phyloP scores from a whole-genome alignment of 1,139 yeast species.

The Yarrowia galli region DNA sequence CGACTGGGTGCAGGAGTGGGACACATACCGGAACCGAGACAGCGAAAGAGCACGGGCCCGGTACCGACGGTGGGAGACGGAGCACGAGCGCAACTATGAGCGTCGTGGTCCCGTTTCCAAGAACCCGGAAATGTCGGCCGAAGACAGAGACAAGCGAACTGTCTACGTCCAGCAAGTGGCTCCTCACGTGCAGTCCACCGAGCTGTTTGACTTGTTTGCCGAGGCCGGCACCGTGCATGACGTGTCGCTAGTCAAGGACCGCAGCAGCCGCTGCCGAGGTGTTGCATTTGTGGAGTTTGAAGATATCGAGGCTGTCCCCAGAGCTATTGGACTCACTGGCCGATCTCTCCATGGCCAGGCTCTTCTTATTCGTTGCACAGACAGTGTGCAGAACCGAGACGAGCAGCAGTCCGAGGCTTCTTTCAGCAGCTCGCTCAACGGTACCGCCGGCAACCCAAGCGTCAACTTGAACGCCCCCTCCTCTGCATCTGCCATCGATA shows the following conservation, averaged over 20 bases:
- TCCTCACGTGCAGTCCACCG: conserved; percentile 49
- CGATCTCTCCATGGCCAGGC: conserved; percentile 41
- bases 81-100: conserved; percentile 38
- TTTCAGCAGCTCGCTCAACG: no score
- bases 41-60: conserved; percentile 21
- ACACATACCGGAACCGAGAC: conserved; percentile 24
- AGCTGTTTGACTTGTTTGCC: conserved; percentile 51
- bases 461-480: neutral
- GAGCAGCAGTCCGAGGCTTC: conserved; percentile 3
- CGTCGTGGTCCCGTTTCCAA: conserved; percentile 7
- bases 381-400: conserved; percentile 8
- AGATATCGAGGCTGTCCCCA: conserved; percentile 48
- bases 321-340: conserved; percentile 52
- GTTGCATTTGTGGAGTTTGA: conserved; percentile 53
- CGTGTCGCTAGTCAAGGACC: conserved; percentile 53
- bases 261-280: conserved; percentile 52
- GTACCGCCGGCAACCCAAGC: neutral
- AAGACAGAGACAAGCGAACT: conserved; percentile 49
- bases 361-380: conserved; percentile 7
- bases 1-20: conserved; percentile 27
- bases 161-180: conserved; percentile 54
- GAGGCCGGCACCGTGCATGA: conserved; percentile 51
- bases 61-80: conserved; percentile 36
- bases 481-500: conserved; percentile 13
- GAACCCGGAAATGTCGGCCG: conserved; percentile 7